Base-by-base conservation (phyloP, 768 basidiomycete species). In the Kwoniella heveanensis region DNA sequence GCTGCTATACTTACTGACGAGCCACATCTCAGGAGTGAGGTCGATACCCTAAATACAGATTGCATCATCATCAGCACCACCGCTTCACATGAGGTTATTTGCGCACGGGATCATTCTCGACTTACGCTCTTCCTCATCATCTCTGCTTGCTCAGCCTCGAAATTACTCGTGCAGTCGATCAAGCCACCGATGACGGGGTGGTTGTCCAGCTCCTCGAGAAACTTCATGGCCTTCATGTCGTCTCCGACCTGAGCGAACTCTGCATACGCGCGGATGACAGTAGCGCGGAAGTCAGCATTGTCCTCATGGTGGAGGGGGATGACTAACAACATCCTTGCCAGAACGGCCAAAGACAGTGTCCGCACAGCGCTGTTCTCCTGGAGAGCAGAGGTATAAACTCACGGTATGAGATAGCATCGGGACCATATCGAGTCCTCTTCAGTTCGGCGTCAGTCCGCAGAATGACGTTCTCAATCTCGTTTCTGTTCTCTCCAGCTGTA, bases 381-480 rank as follows among this genome's bases (percentile, higher is more conserved):
- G n/a, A n/a, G n/a, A n/a, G n/a, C n/a, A n/a, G n/a, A n/a, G n/a
- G n/a, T n/a, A n/a, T n/a, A n/a, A 44, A 59, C 74, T 66, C 36
- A 76, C 74, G 80, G 62, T 77, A 80, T 1, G 77, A 77, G 13
- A 80, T 54, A 12, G 80, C 78, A 58, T 81, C 80, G 13, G 80
- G 71, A 47, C 76, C 68, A 24, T 60, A 78, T 48, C 73, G 48
- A 10, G 74, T 70, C 29, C 77, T 61, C 62, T 73, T 66, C 12
- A 81, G 69, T 63, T 79, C 78, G 25, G 64, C 52, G 57, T 76
- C 73, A 9, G 80, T 70, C 21, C 76, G 57, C 1, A 64, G 15
- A 54, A 81, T 79, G 53, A 81, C 80, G 7, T 77, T 72, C 66
- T 76, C 65, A 46, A 81, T 68, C 53, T 76, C 64, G 52, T 77